Evolutionary conservation across 805 yeast species (phyloP).

Genomic region (Barnettozyma californica): DNA sequence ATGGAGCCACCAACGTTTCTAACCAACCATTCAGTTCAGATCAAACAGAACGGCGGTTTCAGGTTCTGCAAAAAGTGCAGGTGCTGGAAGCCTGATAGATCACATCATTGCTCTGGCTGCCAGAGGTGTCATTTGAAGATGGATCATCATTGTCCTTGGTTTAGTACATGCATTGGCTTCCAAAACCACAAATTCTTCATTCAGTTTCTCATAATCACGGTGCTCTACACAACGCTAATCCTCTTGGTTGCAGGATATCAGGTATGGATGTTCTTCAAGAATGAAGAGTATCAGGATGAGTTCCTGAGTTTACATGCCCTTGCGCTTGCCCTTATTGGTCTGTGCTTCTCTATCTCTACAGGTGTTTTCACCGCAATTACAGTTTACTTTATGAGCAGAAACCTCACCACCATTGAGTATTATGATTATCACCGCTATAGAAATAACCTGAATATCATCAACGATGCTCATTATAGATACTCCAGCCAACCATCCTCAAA

Average conservation of each 20-base stretch:
- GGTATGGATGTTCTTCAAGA: conserved; percentile 43
- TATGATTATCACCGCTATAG: conserved; percentile 48
- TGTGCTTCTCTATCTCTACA: conserved; percentile 52
- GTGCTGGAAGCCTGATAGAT: conserved; percentile 76
- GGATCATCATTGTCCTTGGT: conserved; percentile 98
- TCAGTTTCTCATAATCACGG: conserved; percentile 59
- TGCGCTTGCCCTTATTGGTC: conserved; percentile 49
- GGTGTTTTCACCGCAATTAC: conserved; percentile 52
- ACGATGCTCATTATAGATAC: conserved; percentile 32
- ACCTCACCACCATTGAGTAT: conserved; percentile 79
- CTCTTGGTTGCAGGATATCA: conserved; percentile 35
- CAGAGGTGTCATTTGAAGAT: conserved; percentile 66
- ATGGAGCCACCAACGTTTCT: conserved; percentile 39
- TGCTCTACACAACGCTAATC: conserved; percentile 41
- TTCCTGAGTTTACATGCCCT: conserved; percentile 54
- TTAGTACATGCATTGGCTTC: conserved; percentile 81
- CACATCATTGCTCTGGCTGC: conserved; percentile 82
- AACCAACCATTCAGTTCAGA: conserved; percentile 35
- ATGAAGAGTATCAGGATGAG: conserved; percentile 34
- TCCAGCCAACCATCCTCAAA: conserved; percentile 37
- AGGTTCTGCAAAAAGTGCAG: conserved; percentile 67
- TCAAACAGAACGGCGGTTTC: conserved; percentile 56
- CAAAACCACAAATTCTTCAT: conserved; percentile 74
- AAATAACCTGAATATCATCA: conserved; percentile 32
- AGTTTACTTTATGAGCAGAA: conserved; percentile 51